phyloP scores from a whole-genome alignment of 148 eudicot species.

The Chenopodium formosanum region DNA sequence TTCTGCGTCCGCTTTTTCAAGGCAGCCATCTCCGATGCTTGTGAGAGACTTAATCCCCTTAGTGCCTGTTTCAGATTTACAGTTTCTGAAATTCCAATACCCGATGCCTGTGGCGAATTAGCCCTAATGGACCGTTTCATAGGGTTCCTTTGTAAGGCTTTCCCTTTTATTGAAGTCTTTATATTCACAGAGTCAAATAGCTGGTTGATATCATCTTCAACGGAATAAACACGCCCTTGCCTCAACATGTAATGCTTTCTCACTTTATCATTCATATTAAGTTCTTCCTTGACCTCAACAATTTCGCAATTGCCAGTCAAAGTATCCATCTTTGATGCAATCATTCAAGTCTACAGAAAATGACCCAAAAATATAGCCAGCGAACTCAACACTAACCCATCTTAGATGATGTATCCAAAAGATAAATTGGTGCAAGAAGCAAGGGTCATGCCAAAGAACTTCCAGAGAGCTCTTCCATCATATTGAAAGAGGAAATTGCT shows the following conservation, averaged over 20 bases:
- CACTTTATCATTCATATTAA: slow-evolving; percentile 29
- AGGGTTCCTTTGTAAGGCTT: slow-evolving; percentile 45
- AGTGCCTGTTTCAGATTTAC: slow-evolving; percentile 78
- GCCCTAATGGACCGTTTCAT: slow-evolving; percentile 71
- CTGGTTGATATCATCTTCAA: slow-evolving; percentile 74
- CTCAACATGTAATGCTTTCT: slow-evolving; percentile 31
- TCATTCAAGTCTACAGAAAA: background rate
- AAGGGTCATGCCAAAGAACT: background rate
- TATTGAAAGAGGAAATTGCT: background rate
- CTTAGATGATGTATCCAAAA: background rate
- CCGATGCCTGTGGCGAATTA: slow-evolving; percentile 46
- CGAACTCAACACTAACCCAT: slow-evolving; percentile 4
- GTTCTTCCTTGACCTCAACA: slow-evolving; percentile 56
- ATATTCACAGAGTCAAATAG: slow-evolving; percentile 70
- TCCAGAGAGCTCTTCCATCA: background rate
- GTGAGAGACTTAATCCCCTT: slow-evolving; percentile 77
- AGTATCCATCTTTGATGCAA: slow-evolving; percentile 37
- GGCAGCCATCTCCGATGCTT: slow-evolving; percentile 93
- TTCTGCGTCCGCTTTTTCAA: slow-evolving; percentile 54
- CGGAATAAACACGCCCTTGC: slow-evolving; percentile 48
- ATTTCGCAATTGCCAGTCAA: slow-evolving; percentile 53
- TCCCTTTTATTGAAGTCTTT: slow-evolving; percentile 39
- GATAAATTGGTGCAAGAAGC: background rate
- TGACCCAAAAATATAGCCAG: background rate
- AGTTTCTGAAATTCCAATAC: slow-evolving; percentile 63